Conservation (phyloP, 257 asterid species). For the Solanum sitiens region DNA sequence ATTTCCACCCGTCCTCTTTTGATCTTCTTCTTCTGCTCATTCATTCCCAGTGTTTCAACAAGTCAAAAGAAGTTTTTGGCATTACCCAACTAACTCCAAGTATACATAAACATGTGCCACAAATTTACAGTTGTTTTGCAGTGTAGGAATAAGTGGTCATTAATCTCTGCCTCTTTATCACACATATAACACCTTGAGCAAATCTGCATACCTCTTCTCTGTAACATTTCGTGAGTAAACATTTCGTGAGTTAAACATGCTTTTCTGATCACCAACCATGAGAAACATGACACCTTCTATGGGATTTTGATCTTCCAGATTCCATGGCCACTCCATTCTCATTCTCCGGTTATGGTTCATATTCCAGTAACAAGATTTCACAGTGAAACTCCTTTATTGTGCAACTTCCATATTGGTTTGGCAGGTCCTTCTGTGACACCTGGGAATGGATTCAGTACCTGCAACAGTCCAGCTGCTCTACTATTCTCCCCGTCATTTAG, state of each 20-base stretch:
- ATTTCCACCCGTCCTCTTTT: not conserved
- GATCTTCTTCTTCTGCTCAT: not conserved
- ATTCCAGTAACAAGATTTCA: not conserved
- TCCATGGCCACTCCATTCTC: not conserved
- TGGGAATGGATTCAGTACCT: not conserved
- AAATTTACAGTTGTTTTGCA: not conserved
- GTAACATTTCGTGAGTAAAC: not conserved
- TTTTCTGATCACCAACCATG: not conserved
- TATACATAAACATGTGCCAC: not conserved
- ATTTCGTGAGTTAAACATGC: not conserved
- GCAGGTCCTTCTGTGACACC: not conserved
- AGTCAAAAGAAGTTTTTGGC: not conserved
- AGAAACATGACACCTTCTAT: not conserved
- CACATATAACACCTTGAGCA: not conserved
- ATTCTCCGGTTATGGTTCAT: not conserved
- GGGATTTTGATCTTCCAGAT: not conserved
- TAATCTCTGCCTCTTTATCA: not conserved
- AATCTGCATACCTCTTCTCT: not conserved
- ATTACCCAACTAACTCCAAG: not conserved
- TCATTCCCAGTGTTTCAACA: not conserved
- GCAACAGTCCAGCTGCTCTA: not conserved
- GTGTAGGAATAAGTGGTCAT: not conserved
- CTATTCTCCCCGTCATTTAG: not conserved
- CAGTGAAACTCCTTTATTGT: not conserved
- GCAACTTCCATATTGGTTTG: not conserved